Evolutionary conservation across 495 filamentous ascomycete genomes (phyloP).

Genomic region (Aspergillus ellipticus): DNA sequence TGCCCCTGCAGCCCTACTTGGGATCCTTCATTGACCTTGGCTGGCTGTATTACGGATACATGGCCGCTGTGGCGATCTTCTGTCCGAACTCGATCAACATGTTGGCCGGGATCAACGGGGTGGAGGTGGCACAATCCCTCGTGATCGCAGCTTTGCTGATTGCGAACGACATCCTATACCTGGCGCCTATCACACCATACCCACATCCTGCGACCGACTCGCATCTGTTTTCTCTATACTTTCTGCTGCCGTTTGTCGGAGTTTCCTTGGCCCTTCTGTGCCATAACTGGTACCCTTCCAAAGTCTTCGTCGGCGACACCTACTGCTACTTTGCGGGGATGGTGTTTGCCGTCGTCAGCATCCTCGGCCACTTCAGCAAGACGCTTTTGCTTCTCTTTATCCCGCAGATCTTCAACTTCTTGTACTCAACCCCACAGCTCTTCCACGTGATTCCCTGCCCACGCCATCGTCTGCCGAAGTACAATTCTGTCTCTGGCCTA

Average conservation of each 20-base stretch:
- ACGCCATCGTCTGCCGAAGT: constrained; percentile 82
- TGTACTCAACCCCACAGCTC: constrained; percentile 88
- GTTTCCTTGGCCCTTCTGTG: constrained; percentile 80
- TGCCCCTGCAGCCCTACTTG: constrained; percentile 76
- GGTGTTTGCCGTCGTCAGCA: constrained; percentile 96
- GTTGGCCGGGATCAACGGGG: constrained; percentile 93
- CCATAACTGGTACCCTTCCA: constrained; percentile 96
- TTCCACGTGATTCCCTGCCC: constrained; percentile 88
- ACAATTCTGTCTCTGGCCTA: constrained; percentile 77
- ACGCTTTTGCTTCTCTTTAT: constrained; percentile 87
- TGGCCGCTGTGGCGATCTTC: constrained; percentile 92
- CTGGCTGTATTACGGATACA: constrained; percentile 90
- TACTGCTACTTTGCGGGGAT: constrained; percentile 99
- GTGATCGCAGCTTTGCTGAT: constrained; percentile 82
- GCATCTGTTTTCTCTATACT: constrained; percentile 91
- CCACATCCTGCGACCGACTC: constrained; percentile 93
- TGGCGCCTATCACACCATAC: constrained; percentile 59
- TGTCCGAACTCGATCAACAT: constrained; percentile 99
- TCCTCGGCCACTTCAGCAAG: constrained; percentile 96
- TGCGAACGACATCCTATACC: constrained; percentile 81
- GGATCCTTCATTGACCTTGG: constrained; percentile 81
- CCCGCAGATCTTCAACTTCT: constrained; percentile 93
- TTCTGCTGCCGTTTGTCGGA: constrained; percentile 89
- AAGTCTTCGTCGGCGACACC: constrained; percentile 95
- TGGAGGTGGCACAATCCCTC: constrained; percentile 91